Conservation (phyloP, 2,329 filamentous ascomycete species). For the Botryosphaeria dothidea region DNA sequence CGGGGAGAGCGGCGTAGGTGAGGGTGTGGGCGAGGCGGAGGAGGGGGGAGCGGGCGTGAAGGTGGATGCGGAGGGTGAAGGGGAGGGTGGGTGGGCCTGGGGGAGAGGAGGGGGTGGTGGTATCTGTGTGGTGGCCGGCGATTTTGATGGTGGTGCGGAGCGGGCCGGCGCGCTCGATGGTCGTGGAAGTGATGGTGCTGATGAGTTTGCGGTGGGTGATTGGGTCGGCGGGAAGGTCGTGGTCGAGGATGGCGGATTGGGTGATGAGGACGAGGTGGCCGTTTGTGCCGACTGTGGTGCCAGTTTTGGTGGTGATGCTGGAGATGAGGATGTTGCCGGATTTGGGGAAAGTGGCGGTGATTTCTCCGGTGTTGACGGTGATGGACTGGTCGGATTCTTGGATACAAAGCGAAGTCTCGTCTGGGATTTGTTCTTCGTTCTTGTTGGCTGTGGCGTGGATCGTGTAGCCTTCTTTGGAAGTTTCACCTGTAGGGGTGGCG, state of each 20-base stretch:
- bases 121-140: conserved; percentile 5
- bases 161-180: background rate
- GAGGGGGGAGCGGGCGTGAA: background rate
- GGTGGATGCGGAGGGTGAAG: background rate
- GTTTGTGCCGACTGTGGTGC: conserved; percentile 43
- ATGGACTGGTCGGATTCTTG: conserved; percentile 28
- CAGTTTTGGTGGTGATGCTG: conserved; percentile 32
- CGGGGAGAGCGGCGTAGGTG: conserved; percentile 49
- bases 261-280: conserved; percentile 53
- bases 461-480: conserved; percentile 46
- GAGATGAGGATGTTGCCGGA: conserved; percentile 33
- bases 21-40: conserved; percentile 44
- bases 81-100: conserved; percentile 22
- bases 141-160: conserved; percentile 4
- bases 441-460: conserved; percentile 35
- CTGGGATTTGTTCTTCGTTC: conserved; percentile 21
- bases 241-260: conserved; percentile 49
- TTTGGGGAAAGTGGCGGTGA: conserved; percentile 36
- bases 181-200: conserved; percentile 2
- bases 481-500: conserved; percentile 49
- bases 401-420: background rate
- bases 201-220: background rate
- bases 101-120: conserved; percentile 25
- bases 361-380: conserved; percentile 34
- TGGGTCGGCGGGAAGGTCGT: conserved; percentile 20